Evolutionary conservation across 192 early-diverging fungal species (phyloP).

Genomic region (Coemansia sp.): DNA sequence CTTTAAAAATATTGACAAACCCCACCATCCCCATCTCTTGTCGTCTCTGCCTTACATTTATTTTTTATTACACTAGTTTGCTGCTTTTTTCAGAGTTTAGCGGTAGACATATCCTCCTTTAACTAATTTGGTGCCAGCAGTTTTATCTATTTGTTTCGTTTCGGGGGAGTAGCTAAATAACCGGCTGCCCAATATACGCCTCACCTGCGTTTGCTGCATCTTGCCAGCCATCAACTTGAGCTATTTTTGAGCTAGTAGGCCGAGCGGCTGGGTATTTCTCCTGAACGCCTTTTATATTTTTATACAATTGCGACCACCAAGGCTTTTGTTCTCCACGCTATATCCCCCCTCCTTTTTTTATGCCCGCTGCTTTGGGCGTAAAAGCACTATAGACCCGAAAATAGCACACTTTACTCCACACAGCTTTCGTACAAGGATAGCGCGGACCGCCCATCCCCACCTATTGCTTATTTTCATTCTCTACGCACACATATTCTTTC

Average conservation of each 20-base stretch:
- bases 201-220: constrained; percentile 4
- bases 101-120: not conserved
- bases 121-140: not conserved
- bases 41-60: not conserved
- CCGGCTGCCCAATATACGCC: constrained; percentile 4
- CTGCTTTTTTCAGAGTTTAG: constrained; percentile 6
- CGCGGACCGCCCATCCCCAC: not conserved
- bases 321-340: not conserved
- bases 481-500: not conserved
- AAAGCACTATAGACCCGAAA: constrained; percentile 4
- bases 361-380: not conserved
- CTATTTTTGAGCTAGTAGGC: constrained; percentile 1
- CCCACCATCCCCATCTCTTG: constrained; percentile 1
- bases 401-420: constrained; percentile 19
- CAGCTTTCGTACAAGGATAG: not conserved
- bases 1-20: not conserved
- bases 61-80: not conserved
- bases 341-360: not conserved
- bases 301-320: not conserved
- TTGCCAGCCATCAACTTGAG: not conserved
- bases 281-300: not conserved
- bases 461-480: not conserved
- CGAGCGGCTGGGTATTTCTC: not conserved
- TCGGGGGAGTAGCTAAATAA: not conserved
- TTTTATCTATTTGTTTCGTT: not conserved